Evolutionary conservation across 2,329 filamentous ascomycete species (phyloP).

Genomic region (Huntiella omanensis): DNA sequence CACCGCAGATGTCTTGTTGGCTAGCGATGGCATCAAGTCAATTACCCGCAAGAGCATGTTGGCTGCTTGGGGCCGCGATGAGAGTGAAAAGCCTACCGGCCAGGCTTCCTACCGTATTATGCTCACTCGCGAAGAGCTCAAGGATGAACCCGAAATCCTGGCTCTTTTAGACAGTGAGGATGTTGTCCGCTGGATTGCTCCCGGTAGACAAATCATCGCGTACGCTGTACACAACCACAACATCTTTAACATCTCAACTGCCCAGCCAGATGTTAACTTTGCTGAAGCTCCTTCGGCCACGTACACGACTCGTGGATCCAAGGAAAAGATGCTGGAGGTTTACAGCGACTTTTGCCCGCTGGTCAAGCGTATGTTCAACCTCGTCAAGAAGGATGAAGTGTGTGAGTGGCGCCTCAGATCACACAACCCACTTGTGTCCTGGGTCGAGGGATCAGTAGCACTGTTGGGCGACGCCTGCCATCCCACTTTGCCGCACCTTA

Average conservation of each 20-base stretch:
- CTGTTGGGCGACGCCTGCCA: conserved; percentile 49
- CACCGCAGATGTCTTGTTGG: conserved; percentile 33
- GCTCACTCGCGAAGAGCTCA: conserved; percentile 49
- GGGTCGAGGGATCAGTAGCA: conserved; percentile 36
- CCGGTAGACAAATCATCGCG: conserved; percentile 56
- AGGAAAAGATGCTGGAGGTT: conserved; percentile 40
- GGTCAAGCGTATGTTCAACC: conserved; percentile 37
- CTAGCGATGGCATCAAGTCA: conserved; percentile 38
- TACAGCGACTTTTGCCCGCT: conserved; percentile 42
- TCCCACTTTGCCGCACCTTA: conserved; percentile 47
- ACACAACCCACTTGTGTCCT: conserved; percentile 35
- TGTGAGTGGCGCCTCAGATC: conserved; percentile 46
- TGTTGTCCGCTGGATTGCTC: conserved; percentile 59
- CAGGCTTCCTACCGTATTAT: conserved; percentile 69
- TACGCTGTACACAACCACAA: conserved; percentile 52
- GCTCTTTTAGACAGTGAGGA: conserved; percentile 47
- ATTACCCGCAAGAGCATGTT: conserved; percentile 34
- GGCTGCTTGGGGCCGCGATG: conserved; percentile 27
- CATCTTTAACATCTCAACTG: conserved; percentile 45
- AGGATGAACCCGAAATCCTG: conserved; percentile 45
- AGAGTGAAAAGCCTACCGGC: conserved; percentile 46
- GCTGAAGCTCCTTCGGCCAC: conserved; percentile 36
- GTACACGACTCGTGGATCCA: conserved; percentile 45
- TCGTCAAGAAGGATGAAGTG: conserved; percentile 42
- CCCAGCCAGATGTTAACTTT: conserved; percentile 42